Evolutionary conservation across 2,329 filamentous ascomycete genomes (phyloP).

Genomic region (Epichloe baconii): DNA sequence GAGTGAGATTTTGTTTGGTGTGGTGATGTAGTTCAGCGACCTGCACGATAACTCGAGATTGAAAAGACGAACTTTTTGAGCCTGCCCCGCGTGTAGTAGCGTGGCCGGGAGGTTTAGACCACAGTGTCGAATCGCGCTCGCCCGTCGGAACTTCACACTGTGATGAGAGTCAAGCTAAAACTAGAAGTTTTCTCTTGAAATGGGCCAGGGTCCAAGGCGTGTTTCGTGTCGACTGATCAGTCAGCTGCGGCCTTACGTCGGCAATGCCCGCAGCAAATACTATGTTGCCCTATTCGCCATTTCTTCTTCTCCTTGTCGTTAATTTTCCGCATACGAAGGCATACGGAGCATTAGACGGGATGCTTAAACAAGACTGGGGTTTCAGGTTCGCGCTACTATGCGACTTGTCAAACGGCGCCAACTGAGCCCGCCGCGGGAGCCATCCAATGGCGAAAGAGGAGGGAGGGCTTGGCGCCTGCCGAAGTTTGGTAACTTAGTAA

Average conservation of each 20-base stretch:
- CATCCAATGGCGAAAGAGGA: not conserved
- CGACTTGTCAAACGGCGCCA: not conserved
- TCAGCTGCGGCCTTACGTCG: not conserved
- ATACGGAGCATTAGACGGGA: not conserved
- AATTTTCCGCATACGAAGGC: not conserved
- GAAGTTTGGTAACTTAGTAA: not conserved
- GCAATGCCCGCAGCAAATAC: not conserved
- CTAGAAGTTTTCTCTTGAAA: not conserved
- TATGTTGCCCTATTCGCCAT: not conserved
- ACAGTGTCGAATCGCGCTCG: no score
- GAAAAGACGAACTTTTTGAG: not conserved
- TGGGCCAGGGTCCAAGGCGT: not conserved
- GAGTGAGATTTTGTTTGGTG: not conserved
- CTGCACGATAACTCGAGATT: not conserved
- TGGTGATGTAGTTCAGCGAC: not conserved
- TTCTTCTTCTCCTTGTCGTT: not conserved
- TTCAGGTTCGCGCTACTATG: not conserved
- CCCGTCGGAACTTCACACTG: no score
- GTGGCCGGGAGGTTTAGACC: no score
- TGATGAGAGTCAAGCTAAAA: no score
- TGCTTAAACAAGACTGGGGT: not conserved
- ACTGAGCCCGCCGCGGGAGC: not conserved
- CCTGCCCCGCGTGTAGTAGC: no score
- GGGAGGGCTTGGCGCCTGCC: not conserved
- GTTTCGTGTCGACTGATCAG: not conserved